Evolutionary conservation across 148 eudicot species (phyloP), one percentile per base, ranked within the genome.

Genomic region (Beta vulgaris): DNA sequence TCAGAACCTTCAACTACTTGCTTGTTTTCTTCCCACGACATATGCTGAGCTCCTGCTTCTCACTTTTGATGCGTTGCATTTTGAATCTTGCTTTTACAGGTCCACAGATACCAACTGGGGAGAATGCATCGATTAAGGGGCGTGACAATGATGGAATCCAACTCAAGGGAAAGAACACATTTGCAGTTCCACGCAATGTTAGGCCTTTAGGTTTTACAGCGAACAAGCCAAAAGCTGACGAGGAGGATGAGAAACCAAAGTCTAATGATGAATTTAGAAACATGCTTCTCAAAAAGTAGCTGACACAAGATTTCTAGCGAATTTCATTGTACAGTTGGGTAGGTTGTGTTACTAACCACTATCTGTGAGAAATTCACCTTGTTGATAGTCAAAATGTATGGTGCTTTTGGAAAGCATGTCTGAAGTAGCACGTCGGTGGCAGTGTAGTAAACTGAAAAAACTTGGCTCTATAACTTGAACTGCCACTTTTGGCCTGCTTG

Each of bases 191-290:
- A 34, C 84, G 97, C 81, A 77, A 79, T 57, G 92, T 88, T 43
- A 86, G 73, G 73, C 85, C 91, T 53, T 81, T 92, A 10, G 92
- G 88, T 49, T 82, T 86, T 87, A 79, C 76, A 16, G 80, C 69
- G 8, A 73, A 51, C 58, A 82, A 82, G 35, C 79, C 73, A 25
- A 82, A 84, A 81, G 28, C 85, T 26, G 73, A 57, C 43, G 86
- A 64, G 72, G 82, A 72, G n/a, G 90, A 85, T 4, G 92, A 87
- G 80, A 84, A 67, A 15, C 97, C 94, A 11, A 95, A 95, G 84
- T 90, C 99, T 10, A 95, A 95, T 68, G 88, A 91, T 53, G 99
- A 92, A 76, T 92, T 95, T 81, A 80, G 99, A 69, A 85, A 92
- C 34, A 81, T 92, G 94, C 78, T 95, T 34, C 61, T 95, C 25